These are phyloP conservation scores for Capsicum baccatum DNA, from an alignment of 257 asterid genomes.

Conservation along the genomic window DNA sequence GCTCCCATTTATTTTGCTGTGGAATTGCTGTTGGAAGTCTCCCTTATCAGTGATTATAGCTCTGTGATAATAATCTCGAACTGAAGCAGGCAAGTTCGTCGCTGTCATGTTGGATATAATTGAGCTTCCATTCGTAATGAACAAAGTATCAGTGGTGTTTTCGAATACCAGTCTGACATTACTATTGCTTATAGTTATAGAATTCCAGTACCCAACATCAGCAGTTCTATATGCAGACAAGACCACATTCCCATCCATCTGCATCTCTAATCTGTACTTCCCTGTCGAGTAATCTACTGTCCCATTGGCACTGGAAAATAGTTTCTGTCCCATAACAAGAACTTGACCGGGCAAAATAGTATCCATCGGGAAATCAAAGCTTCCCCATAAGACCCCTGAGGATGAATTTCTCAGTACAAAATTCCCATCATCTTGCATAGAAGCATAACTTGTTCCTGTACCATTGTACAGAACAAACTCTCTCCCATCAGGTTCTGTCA, in stretches of 20 bases:
- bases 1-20: neutral
- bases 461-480: conserved; percentile 27
- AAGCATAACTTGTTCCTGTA: conserved; percentile 28
- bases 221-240: conserved; percentile 2
- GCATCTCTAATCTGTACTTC: neutral
- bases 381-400: conserved; percentile 39
- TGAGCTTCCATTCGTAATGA: neutral
- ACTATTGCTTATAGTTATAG: neutral
- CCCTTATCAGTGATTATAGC: conserved; percentile 24
- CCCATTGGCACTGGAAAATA: conserved; percentile 15
- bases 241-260: conserved; percentile 2
- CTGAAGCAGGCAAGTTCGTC: neutral
- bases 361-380: conserved; percentile 43
- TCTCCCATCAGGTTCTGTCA: conserved; percentile 29
- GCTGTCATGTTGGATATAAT: neutral
- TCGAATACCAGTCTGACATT: neutral
- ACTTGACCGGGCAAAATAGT: conserved; percentile 30
- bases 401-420: conserved; percentile 33
- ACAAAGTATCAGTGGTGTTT: neutral
- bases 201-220: neutral
- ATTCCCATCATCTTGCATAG: conserved; percentile 44
- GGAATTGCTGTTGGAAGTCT: conserved; percentile 24
- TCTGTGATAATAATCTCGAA: conserved; percentile 14
- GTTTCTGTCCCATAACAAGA: conserved; percentile 23
- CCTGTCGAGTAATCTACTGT: conserved; percentile 28